These are phyloP conservation scores for Aureobasidium musti DNA, from an alignment of 2,329 filamentous ascomycete species.

Conservation along the genomic window DNA sequence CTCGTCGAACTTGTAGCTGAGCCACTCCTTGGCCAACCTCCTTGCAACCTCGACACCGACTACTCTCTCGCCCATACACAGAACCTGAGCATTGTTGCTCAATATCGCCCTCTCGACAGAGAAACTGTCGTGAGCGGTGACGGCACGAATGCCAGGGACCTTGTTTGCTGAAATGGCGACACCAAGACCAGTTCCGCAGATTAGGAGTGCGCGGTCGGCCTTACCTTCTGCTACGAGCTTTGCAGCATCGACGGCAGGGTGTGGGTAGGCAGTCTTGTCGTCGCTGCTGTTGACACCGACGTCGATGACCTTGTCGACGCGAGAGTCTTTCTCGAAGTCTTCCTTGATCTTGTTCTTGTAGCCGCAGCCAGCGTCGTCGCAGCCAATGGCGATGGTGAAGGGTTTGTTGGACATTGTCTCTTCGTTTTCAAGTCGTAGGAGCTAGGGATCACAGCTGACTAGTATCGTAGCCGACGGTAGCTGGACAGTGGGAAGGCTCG, in stretches of 20 bases:
- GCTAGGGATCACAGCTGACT: constrained; percentile 36
- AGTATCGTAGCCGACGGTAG: constrained; percentile 38
- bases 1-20: constrained; percentile 78
- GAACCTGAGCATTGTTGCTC: constrained; percentile 83
- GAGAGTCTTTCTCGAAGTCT: constrained; percentile 67
- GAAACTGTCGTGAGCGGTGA: constrained; percentile 86
- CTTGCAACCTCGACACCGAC: constrained; percentile 79
- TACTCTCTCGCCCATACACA: constrained; percentile 84
- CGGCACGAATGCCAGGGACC: constrained; percentile 78
- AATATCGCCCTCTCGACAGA: constrained; percentile 71
- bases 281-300: constrained; percentile 66
- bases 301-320: constrained; percentile 69
- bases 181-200: constrained; percentile 84
- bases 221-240: constrained; percentile 62
- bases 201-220: constrained; percentile 75
- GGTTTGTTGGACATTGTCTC: constrained; percentile 38
- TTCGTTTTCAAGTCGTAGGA: not conserved
- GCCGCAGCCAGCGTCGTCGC: constrained; percentile 70
- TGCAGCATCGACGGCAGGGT: constrained; percentile 73
- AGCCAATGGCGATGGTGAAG: constrained; percentile 63
- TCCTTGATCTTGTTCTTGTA: constrained; percentile 80
- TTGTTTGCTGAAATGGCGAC: constrained; percentile 91
- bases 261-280: constrained; percentile 81
- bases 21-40: constrained; percentile 76
- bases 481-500: constrained; percentile 33